Percentiles rank a stretch among this genome's conserved stretches.
These are phyloP conservation scores for Haberlea rhodopensis DNA, from an alignment of 257 asterid genomes.

Conservation along the genomic window DNA sequence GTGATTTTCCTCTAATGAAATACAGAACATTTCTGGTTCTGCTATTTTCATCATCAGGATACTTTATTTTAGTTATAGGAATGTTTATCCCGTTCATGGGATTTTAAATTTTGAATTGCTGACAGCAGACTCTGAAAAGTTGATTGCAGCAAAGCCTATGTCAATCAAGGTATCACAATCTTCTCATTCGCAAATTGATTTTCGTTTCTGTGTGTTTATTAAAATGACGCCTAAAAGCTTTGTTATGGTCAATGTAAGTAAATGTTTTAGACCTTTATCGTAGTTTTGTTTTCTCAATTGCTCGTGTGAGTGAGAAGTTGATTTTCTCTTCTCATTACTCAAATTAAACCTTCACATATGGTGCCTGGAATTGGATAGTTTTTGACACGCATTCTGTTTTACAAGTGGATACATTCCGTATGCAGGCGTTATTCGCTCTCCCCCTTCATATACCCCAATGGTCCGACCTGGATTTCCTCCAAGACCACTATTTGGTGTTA, in stretches of 20 bases:
- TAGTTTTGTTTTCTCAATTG: slow-evolving; percentile 33
- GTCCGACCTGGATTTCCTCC: slow-evolving; percentile 67
- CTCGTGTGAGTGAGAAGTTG: slow-evolving; percentile 46
- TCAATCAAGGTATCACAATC: slow-evolving; percentile 82
- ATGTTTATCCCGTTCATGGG: slow-evolving; percentile 59
- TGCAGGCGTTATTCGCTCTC: slow-evolving; percentile 86
- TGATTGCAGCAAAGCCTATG: slow-evolving; percentile 82
- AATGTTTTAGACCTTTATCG: slow-evolving; percentile 34
- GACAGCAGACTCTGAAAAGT: slow-evolving; percentile 81
- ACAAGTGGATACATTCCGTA: slow-evolving; percentile 52
- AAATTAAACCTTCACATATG: slow-evolving; percentile 46
- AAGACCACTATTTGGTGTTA: slow-evolving; percentile 58
- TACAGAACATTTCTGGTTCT: slow-evolving; percentile 36
- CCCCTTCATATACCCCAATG: slow-evolving; percentile 63
- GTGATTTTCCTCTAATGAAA: slow-evolving; percentile 21
- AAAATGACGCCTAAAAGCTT: slow-evolving; percentile 30
- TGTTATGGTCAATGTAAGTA: slow-evolving; percentile 34
- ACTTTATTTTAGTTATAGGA: slow-evolving; percentile 49
- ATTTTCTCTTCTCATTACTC: slow-evolving; percentile 47
- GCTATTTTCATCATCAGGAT: slow-evolving; percentile 47
- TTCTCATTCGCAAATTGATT: slow-evolving; percentile 51
- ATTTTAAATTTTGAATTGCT: slow-evolving; percentile 66
- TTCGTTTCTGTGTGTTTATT: slow-evolving; percentile 38
- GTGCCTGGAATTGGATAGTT: slow-evolving; percentile 58
- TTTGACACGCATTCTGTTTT: slow-evolving; percentile 50